phyloP scores from a whole-genome alignment of 1,284 basidiomycete species.

The Megacollybia platyphylla region DNA sequence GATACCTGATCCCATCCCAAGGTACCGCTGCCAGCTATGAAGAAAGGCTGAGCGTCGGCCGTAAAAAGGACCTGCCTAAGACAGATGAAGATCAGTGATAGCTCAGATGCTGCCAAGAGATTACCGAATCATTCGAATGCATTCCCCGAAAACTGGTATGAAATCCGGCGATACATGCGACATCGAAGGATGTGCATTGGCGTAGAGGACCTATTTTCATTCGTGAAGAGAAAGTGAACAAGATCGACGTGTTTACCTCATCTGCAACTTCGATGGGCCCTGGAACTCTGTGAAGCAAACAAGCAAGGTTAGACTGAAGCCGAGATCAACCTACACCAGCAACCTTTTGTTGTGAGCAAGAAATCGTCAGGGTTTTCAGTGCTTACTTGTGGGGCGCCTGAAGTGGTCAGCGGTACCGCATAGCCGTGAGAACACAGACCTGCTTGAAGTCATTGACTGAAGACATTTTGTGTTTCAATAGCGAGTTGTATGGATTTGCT shows the following conservation, averaged over 20 bases:
- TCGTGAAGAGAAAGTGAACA: not conserved
- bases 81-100: conserved; percentile 2
- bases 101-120: conserved; percentile 6
- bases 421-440: too few relatives aligned
- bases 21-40: conserved; percentile 91
- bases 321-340: not conserved
- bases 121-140: conserved; percentile 75
- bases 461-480: too few relatives aligned
- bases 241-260: conserved; percentile 34
- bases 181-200: conserved; percentile 81
- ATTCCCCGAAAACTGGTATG: conserved; percentile 82
- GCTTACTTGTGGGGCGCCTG: not conserved
- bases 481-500: too few relatives aligned
- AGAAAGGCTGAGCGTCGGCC: conserved; percentile 71
- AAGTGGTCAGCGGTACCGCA: not conserved
- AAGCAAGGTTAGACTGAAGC: not conserved
- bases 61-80: conserved; percentile 67
- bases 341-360: not conserved
- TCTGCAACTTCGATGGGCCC: conserved; percentile 77
- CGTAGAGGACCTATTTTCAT: conserved; percentile 33
- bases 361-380: not conserved
- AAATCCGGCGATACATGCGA: conserved; percentile 91
- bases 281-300: conserved; percentile 41
- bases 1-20: conserved; percentile 80
- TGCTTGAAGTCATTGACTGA: too few relatives aligned